phyloP scores from a whole-genome alignment of 495 filamentous ascomycete species.

The Beverwykella pulmonaria region DNA sequence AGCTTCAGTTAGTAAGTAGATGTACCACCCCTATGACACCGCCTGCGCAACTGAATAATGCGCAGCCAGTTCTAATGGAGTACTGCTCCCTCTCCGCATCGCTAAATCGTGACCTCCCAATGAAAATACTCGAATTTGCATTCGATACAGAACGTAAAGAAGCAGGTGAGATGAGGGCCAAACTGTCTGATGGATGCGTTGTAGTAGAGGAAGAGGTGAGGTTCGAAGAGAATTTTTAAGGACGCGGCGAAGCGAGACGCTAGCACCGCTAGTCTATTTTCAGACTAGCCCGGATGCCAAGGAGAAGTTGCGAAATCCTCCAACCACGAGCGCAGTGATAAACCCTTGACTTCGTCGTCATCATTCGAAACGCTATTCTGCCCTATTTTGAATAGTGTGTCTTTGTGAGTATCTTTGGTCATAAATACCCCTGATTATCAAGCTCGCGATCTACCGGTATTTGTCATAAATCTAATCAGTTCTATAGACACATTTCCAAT shows the following conservation, averaged over 20 bases:
- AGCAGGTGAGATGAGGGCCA: slow-evolving; percentile 11
- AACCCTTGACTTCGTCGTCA: no score
- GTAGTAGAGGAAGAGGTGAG: slow-evolving; percentile 7
- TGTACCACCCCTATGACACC: slow-evolving; percentile 14
- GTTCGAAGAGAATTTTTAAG: slow-evolving; percentile 1
- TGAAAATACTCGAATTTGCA: slow-evolving; percentile 2
- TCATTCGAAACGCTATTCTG: no score
- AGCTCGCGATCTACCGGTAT: no score
- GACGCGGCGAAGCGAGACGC: not conserved
- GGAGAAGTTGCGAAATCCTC: no score
- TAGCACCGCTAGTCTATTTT: not conserved
- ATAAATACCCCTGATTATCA: no score
- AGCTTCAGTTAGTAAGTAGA: not conserved
- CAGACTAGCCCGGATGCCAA: no score
- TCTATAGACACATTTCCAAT: no score
- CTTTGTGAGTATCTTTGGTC: no score
- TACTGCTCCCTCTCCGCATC: slow-evolving; percentile 2
- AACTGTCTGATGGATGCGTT: slow-evolving; percentile 19
- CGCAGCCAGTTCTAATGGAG: slow-evolving; percentile 14
- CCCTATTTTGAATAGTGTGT: no score
- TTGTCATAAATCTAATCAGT: no score
- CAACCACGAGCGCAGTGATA: no score
- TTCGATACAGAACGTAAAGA: slow-evolving; percentile 14
- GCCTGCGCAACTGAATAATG: slow-evolving; percentile 11
- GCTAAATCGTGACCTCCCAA: slow-evolving; percentile 14